Evolutionary conservation across 1,139 yeast species (phyloP).

Genomic region (Geotrichum carabidarum): DNA sequence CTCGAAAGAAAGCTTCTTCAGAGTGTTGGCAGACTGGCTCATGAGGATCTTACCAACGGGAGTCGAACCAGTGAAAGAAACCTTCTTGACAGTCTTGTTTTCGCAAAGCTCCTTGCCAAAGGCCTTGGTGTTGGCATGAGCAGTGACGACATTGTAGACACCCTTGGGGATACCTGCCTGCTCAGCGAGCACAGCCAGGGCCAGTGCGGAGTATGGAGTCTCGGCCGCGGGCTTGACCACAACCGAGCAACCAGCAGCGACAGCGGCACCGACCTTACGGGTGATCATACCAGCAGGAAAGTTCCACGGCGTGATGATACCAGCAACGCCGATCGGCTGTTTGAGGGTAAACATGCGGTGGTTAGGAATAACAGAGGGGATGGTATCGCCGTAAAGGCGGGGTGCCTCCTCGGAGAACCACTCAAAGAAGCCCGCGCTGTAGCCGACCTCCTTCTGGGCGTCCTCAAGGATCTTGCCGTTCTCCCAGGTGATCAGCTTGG

Average conservation of each 20-base stretch:
- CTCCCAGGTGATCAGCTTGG: constrained; percentile 66
- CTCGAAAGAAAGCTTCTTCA: constrained; percentile 81
- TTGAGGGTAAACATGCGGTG: constrained; percentile 61
- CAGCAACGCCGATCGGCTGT: constrained; percentile 88
- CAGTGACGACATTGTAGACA: constrained; percentile 64
- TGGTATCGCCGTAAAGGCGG: constrained; percentile 64
- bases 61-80: constrained; percentile 90
- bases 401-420: constrained; percentile 90
- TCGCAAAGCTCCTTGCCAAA: constrained; percentile 70
- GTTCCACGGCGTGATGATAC: constrained; percentile 92
- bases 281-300: constrained; percentile 94
- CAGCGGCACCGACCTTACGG: constrained; percentile 83
- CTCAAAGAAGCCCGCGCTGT: constrained; percentile 75
- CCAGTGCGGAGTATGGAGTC: constrained; percentile 83
- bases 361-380: constrained; percentile 55
- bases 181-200: constrained; percentile 65
- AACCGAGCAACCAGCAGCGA: constrained; percentile 90
- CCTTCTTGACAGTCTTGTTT: constrained; percentile 61
- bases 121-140: constrained; percentile 45
- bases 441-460: constrained; percentile 68
- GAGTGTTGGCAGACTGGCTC: constrained; percentile 68
- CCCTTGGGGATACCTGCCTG: constrained; percentile 89
- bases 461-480: constrained; percentile 80
- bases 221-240: constrained; percentile 87
- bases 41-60: constrained; percentile 73